Conservation (phyloP, 1,284 basidiomycete genomes). For the Sanghuangporus weigelae region DNA sequence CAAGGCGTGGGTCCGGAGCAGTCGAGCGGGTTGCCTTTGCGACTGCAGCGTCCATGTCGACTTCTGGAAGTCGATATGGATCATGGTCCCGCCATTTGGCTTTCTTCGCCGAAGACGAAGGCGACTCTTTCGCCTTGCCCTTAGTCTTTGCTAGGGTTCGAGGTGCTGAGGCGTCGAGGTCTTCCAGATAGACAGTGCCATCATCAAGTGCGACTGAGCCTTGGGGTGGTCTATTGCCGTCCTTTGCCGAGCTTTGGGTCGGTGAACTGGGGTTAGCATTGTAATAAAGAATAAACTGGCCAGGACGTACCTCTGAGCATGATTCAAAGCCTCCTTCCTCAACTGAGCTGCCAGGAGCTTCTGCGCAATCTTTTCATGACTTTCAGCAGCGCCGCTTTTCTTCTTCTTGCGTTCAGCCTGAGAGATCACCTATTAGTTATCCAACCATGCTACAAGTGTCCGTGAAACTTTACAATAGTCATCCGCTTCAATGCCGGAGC, state of each 20-base stretch:
- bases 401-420: conserved; percentile 83
- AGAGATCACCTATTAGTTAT: neutral
- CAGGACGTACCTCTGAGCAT: conserved; percentile 46
- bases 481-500: conserved; percentile 83
- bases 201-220: conserved; percentile 52
- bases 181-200: conserved; percentile 80
- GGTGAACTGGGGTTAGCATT: neutral
- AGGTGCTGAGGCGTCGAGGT: conserved; percentile 61
- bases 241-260: conserved; percentile 25
- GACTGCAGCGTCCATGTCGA: conserved; percentile 57
- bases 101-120: conserved; percentile 46
- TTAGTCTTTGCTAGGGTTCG: conserved; percentile 37
- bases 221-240: conserved; percentile 39
- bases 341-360: conserved; percentile 91
- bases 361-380: conserved; percentile 83
- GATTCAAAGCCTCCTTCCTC: conserved; percentile 83
- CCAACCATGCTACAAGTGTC: neutral
- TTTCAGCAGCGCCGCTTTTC: conserved; percentile 82
- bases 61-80: conserved; percentile 77
- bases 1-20: conserved; percentile 82
- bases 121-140: conserved; percentile 30
- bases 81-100: conserved; percentile 70
- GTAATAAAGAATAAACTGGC: conserved; percentile 22
- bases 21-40: conserved; percentile 51
- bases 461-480: conserved; percentile 67